These are phyloP conservation scores for Wickerhamiella lipophila DNA, from an alignment of 805 yeast species.

Conservation along the genomic window DNA sequence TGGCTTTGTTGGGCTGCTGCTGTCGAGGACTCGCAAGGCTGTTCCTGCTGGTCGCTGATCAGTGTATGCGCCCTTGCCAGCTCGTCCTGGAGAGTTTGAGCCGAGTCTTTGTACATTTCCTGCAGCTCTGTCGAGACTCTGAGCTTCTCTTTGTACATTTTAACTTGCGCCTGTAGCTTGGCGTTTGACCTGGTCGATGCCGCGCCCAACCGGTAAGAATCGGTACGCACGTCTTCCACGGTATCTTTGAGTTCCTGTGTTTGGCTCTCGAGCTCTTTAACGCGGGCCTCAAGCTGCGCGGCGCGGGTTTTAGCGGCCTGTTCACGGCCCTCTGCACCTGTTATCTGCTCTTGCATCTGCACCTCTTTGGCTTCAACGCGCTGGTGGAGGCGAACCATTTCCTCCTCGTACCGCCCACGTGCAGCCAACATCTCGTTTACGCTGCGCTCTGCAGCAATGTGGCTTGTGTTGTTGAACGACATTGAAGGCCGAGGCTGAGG, in stretches of 20 bases:
- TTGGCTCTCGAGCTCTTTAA: not conserved
- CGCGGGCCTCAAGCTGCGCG: not conserved
- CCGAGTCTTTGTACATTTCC: not conserved
- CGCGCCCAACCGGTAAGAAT: not conserved
- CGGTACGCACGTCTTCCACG: not conserved
- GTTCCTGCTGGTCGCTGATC: not conserved
- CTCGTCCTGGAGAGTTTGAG: not conserved
- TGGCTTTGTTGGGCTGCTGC: slow-evolving; percentile 58
- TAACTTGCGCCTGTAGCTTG: not conserved
- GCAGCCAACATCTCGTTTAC: not conserved
- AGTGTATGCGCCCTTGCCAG: not conserved
- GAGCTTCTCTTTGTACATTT: not conserved
- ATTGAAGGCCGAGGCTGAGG: not conserved
- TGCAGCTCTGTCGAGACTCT: not conserved
- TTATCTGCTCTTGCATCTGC: not conserved
- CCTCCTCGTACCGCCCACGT: not conserved
- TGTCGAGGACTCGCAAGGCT: too few species aligned
- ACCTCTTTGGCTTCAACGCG: not conserved
- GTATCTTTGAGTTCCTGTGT: not conserved
- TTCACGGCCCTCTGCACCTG: not conserved
- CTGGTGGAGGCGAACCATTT: not conserved
- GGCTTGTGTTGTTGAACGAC: not conserved
- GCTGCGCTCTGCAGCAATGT: not conserved
- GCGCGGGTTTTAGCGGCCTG: not conserved
- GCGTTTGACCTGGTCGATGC: not conserved